Base-by-base conservation (phyloP, 169 alveolate species). In the Cryptosporidium andersoni region DNA sequence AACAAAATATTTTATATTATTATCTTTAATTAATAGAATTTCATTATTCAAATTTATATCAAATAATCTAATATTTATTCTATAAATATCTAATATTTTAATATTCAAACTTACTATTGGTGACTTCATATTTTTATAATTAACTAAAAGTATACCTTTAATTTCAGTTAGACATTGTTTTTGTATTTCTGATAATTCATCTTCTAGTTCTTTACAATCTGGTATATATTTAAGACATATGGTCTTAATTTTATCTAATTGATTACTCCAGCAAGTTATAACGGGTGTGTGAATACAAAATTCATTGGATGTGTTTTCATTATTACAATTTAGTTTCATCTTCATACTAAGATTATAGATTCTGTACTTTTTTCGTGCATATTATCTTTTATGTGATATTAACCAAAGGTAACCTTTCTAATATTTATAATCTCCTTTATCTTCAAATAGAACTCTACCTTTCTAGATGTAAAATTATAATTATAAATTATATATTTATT, bases 201-300 rank as follows among this genome's bases (percentile, higher is more conserved):
- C 11, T 2, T 74, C 67, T 14, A 60, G 34, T 16, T 74, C 85
- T 4, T 58, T 63, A 43, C n/a, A 36, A 1, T 60, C 68, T 8
- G 60, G 7, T 34, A 48, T 58, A 9, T 14, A 9, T 37, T 58
- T 58, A 43, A 58, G 66, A 5, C 60, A 45, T 8, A 74, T 60
- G 25, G 60, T 37, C 34, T 62, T 55, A 47, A 74, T 58, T 74
- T 48, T 74, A 25, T 74, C 85, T 68, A 74, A 58, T 43, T 74
- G 85, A 6, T 48, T 74, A 49, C 55, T 74, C 85, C 85, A 74
- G n/a, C 34, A 14, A 74, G 55, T 74, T 74, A 74, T 74, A 43
- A 74, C 62, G 5, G 85, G 85, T 40, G 45, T 16, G 12, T 74
- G 85, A 16, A 74, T 74, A 43, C 64, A 53, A 4, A 64, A 55